Conservation (phyloP, 352 stramenopile genomes). For the Ophiocytium majus region DNA sequence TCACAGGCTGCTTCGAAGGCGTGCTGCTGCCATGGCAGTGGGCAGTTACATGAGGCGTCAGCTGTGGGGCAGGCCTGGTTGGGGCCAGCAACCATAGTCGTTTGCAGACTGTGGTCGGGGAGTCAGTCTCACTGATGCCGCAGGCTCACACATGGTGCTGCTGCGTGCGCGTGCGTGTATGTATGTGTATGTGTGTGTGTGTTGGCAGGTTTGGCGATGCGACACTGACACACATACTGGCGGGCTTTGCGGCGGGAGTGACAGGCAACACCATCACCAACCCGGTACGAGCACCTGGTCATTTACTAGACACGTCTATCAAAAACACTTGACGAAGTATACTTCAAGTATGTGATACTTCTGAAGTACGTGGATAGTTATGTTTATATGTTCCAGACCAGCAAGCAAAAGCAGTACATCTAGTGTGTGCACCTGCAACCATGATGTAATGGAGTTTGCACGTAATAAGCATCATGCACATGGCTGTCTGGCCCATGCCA, state of each 20-base stretch:
- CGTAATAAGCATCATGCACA: no score
- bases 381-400: no score
- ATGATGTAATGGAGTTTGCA: background rate
- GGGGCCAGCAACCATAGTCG: background rate
- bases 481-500: no score
- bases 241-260: conserved; percentile 59
- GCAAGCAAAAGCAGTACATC: no score
- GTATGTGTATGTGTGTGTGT: background rate
- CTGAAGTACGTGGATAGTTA: no score
- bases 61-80: background rate
- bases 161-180: background rate
- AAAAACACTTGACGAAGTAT: no score
- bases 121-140: background rate
- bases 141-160: background rate
- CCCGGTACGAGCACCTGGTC: conserved; percentile 78
- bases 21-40: background rate
- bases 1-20: no score
- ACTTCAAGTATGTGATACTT: background rate
- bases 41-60: background rate
- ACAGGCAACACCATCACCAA: conserved; percentile 83
- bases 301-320: background rate
- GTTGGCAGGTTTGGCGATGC: background rate
- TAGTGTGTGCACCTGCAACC: background rate
- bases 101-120: background rate
- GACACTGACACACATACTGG: conserved; percentile 42